phyloP scores from a whole-genome alignment of 495 filamentous ascomycete genomes.

The Aspergillus asperescens region DNA sequence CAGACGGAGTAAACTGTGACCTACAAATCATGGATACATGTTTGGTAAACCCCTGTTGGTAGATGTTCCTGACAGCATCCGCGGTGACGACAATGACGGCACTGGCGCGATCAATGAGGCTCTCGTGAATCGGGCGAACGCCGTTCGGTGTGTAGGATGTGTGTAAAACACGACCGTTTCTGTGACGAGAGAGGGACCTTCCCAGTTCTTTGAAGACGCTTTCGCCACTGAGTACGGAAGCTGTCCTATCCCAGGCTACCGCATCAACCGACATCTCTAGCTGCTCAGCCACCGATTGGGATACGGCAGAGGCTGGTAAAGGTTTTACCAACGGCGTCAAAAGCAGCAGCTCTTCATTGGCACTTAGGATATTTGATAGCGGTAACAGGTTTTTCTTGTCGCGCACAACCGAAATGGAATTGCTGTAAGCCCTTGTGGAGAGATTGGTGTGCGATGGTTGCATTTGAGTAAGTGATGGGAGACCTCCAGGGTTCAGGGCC shows the following conservation, averaged over 20 bases:
- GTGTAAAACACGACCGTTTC: constrained; percentile 76
- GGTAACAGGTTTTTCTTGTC: constrained; percentile 76
- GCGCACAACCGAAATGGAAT: constrained; percentile 78
- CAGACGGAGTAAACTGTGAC: constrained; percentile 51
- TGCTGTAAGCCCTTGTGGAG: constrained; percentile 76
- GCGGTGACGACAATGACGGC: constrained; percentile 84
- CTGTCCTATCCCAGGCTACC: constrained; percentile 51
- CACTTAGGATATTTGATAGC: constrained; percentile 66
- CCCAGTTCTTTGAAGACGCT: constrained; percentile 82
- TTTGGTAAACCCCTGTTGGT: constrained; percentile 87
- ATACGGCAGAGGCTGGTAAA: constrained; percentile 73
- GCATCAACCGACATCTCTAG: constrained; percentile 49
- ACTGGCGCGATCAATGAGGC: constrained; percentile 77
- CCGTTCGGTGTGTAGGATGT: constrained; percentile 90
- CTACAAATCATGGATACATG: constrained; percentile 94
- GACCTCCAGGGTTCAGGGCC: constrained; percentile 72
- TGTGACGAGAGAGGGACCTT: constrained; percentile 69
- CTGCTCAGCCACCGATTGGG: constrained; percentile 48
- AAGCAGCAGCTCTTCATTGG: constrained; percentile 77
- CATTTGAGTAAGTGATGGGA: constrained; percentile 64
- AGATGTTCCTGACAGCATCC: constrained; percentile 83
- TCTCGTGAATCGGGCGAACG: constrained; percentile 82
- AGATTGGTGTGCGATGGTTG: constrained; percentile 73
- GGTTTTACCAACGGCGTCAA: constrained; percentile 83
- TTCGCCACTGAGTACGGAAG: constrained; percentile 79